Evolutionary conservation across 2,329 filamentous ascomycete species (phyloP), one percentile per base, ranked within the genome.

Genomic region (Phyllosticta citribraziliensis): DNA sequence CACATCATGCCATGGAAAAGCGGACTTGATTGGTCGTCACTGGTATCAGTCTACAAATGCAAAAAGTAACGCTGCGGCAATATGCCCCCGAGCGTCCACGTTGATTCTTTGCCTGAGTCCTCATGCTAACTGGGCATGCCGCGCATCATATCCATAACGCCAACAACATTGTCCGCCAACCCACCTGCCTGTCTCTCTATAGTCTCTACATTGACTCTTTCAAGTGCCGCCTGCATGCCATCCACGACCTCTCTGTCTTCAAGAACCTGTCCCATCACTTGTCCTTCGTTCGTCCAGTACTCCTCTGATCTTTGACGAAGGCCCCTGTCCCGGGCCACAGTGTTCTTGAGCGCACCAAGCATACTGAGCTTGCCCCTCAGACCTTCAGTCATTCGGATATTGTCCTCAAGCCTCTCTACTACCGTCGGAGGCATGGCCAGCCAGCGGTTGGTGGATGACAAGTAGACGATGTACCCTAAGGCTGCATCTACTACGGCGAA

Each of bases 211-310:
- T 90, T 81, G 63, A 90, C 81, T 59, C 85, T 80, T 68, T 78
- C 76, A 65, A 92, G 72, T 11, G 85, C 88, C 70, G 85, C 82
- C 63, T 88, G 86, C 64, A 91, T 82, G 58, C 87, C 84, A 67
- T 87, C 85, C 40, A 89, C 76, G 8, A 92, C 88, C 64, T 89
- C 87, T 64, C 84, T 80, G 64, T 93, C 88, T 77, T 91, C 88
- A 82, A 95, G 88, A 24, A 89, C 84, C 68, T 88, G 84, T 40
- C 82, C 78, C 82, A 88, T 90, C 30, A 90, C 73, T 57, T 82
- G 78, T 6, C 84, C 87, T 76, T 97, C 90, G 53, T 87, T 86
- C 10, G 79, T 77, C 93, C 93, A 97, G 75, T 97, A 97, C 17
- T 79, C 81, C 66, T 87, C 82, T 56, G 82, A 82, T 62, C 82